phyloP scores from a whole-genome alignment of 2,329 filamentous ascomycete species.

The Cytospora mali region DNA sequence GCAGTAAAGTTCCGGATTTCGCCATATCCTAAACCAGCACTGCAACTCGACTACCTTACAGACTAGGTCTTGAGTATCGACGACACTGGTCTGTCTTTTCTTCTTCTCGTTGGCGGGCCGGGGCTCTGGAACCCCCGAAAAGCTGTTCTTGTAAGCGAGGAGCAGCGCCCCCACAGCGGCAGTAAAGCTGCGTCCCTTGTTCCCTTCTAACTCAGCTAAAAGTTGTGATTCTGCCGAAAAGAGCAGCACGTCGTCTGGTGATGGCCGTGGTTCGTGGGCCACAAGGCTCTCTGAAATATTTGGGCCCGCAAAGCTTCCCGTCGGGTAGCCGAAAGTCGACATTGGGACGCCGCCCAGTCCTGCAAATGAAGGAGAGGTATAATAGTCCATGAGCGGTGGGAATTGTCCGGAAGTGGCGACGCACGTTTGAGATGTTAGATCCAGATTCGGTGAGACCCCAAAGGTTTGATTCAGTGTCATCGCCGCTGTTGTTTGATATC shows the following conservation, averaged over 20 bases:
- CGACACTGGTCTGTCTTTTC: neutral
- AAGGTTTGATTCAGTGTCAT: neutral
- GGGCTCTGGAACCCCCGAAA: neutral
- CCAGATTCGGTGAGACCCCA: neutral
- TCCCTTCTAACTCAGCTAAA: neutral
- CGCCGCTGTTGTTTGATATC: neutral
- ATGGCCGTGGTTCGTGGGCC: neutral
- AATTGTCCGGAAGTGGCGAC: neutral
- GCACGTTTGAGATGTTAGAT: slow-evolving; percentile 7
- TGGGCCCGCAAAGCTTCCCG: neutral
- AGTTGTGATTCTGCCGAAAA: slow-evolving; percentile 19
- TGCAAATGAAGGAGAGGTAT: too few relatives aligned
- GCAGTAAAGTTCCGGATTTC: slow-evolving; percentile 2
- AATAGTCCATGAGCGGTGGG: neutral
- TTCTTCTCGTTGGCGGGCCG: neutral
- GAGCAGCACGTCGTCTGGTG: neutral
- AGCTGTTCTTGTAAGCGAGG: slow-evolving; percentile 7
- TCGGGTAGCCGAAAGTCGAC: neutral
- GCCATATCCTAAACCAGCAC: slow-evolving; percentile 25
- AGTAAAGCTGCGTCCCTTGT: slow-evolving; percentile 6
- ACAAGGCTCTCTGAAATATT: neutral
- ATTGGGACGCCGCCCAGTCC: neutral
- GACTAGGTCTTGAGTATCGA: neutral
- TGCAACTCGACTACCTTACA: slow-evolving; percentile 16
- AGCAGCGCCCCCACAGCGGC: slow-evolving; percentile 16